A percentile compares a stretch with the other conserved stretches of the same genome.
Evolutionary conservation across 148 eudicot species (phyloP).

Genomic region (Camellia japonica): DNA sequence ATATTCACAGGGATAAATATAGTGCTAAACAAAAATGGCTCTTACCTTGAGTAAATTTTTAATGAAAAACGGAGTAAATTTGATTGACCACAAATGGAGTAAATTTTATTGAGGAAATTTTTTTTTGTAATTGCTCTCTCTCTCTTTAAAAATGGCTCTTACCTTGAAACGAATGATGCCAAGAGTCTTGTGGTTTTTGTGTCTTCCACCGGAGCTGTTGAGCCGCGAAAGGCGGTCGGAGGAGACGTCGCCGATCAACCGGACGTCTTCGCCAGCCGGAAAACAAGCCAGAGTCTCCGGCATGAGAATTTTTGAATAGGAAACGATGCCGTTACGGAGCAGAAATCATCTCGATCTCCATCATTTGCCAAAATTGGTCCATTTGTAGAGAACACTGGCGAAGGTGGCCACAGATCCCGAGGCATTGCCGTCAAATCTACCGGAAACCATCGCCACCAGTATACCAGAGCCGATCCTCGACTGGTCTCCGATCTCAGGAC

Average conservation of each 20-base stretch:
- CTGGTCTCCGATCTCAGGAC: conserved; percentile 37
- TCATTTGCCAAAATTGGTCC: conserved; percentile 84
- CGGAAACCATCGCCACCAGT: conserved; percentile 15
- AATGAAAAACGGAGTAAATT: too few species aligned
- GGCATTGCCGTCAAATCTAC: conserved; percentile 41
- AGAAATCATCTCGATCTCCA: conserved; percentile 91
- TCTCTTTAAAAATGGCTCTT: conserved; percentile 8
- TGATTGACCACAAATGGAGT: not conserved
- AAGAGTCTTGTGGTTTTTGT: conserved; percentile 27
- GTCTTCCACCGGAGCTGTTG: conserved; percentile 31
- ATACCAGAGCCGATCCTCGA: conserved; percentile 28
- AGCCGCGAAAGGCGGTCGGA: conserved; percentile 34
- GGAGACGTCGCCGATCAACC: conserved; percentile 51
- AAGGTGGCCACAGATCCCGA: conserved; percentile 56
- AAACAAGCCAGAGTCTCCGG: conserved; percentile 33
- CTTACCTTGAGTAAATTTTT: too few species aligned
- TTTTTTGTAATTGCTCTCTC: not conserved
- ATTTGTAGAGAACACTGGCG: conserved; percentile 67
- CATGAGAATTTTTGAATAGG: conserved; percentile 55
- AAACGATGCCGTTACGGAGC: conserved; percentile 56
- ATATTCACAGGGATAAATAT: too few species aligned
- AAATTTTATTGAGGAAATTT: conserved; percentile 8
- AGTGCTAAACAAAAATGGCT: too few species aligned
- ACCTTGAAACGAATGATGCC: conserved; percentile 80
- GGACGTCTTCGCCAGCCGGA: conserved; percentile 38